A percentile compares a stretch with the other conserved stretches of the same genome.
Conservation (phyloP, 2,329 filamentous ascomycete species). For the Aureobasidium lini region DNA sequence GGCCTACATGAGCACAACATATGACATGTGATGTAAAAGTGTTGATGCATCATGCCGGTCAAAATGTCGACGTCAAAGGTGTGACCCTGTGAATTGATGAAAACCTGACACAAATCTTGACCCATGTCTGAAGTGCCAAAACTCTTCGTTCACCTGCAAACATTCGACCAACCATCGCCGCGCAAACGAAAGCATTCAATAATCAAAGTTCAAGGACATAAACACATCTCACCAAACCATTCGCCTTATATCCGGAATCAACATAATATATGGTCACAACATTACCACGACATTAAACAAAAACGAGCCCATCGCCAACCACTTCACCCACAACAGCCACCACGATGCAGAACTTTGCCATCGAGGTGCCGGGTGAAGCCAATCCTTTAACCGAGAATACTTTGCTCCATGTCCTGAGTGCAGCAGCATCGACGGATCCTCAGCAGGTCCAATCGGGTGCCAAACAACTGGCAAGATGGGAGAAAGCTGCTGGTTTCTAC, state of each 20-base stretch:
- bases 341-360: constrained; percentile 21
- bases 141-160: neutral
- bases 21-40: no score
- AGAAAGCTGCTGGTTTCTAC: constrained; percentile 41
- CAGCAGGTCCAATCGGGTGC: constrained; percentile 45
- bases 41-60: no score
- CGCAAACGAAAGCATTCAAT: neutral
- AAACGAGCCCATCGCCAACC: neutral
- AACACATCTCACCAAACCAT: neutral
- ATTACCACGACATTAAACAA: no score
- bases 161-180: neutral
- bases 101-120: neutral
- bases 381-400: constrained; percentile 46
- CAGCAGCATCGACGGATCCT: constrained; percentile 40
- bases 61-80: neutral
- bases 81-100: neutral
- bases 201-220: neutral
- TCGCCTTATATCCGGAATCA: neutral
- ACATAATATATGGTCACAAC: neutral
- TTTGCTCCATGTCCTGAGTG: constrained; percentile 41
- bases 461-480: constrained; percentile 46
- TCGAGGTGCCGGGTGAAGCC: constrained; percentile 77
- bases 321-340: constrained; percentile 4
- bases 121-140: neutral
- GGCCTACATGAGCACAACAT: no score